phyloP scores from a whole-genome alignment of 2,329 filamentous ascomycete species.

The Juglanconis oblonga region DNA sequence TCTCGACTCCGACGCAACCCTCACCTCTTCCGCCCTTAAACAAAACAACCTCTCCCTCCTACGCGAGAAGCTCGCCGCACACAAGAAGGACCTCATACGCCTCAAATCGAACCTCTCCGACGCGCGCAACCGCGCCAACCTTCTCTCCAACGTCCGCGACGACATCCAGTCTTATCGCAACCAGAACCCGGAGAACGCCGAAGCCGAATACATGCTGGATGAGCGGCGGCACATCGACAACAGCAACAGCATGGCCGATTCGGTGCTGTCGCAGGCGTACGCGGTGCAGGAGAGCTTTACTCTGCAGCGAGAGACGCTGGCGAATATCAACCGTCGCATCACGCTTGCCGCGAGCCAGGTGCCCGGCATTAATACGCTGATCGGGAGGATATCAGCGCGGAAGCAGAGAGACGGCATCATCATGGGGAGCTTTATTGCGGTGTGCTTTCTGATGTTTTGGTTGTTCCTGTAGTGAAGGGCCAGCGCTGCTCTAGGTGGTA shows the following conservation, averaged over 20 bases:
- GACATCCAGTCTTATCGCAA: slow-evolving; percentile 89
- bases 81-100: slow-evolving; percentile 77
- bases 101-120: slow-evolving; percentile 71
- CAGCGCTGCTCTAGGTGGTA: not conserved
- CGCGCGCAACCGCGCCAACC: slow-evolving; percentile 81
- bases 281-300: slow-evolving; percentile 91
- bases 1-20: slow-evolving; percentile 85
- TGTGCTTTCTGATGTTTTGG: slow-evolving; percentile 85
- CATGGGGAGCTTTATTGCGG: slow-evolving; percentile 83
- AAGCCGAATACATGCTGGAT: slow-evolving; percentile 96
- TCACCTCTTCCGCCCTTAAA: slow-evolving; percentile 90
- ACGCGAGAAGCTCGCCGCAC: slow-evolving; percentile 83
- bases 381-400: slow-evolving; percentile 88
- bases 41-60: slow-evolving; percentile 93
- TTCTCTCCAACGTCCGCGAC: slow-evolving; percentile 84
- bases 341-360: slow-evolving; percentile 86
- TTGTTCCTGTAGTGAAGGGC: slow-evolving; percentile 59
- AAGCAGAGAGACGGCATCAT: slow-evolving; percentile 95
- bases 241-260: slow-evolving; percentile 85
- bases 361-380: slow-evolving; percentile 88
- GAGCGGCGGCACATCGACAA: slow-evolving; percentile 84
- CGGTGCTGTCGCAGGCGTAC: slow-evolving; percentile 91
- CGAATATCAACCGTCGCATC: slow-evolving; percentile 87
- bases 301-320: slow-evolving; percentile 81
- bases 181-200: slow-evolving; percentile 75